Base-by-base conservation (phyloP, 176 grass and related monocot genomes). In the Musa itinerans region DNA sequence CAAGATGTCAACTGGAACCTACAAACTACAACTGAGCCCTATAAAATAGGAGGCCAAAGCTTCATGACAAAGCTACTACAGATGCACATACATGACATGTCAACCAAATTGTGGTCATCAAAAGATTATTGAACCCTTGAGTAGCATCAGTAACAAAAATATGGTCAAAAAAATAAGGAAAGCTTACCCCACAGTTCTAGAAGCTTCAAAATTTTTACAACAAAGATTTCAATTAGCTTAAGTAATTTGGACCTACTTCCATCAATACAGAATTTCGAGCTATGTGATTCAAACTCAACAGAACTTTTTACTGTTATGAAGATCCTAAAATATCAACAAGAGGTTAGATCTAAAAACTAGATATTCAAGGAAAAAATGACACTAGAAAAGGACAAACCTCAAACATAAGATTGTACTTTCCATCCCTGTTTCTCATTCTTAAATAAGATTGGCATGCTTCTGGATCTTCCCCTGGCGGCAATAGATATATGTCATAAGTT, bases 391-490 rank as follows among this genome's bases (percentile, higher is more conserved):
- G 79, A 89, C 72, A 78, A 74, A 99, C 96, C 96, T 99, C 89
- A 83, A 99, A 99, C 96, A 99, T 95, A 71, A 95, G 86, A 80
- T 92, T 94, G 66, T 99, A 99, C 83, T 99, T 99, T 54, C 96
- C 96, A 82, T 99, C 91, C 72, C 86, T 90, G 77, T 99, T 99
- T 65, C 91, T 81, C 96, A 99, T 99, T 76, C 91, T 89, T 74
- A 99, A 82, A 82, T 99, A 99, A 71, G 96, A 95, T 74, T 99
- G 96, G 52, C 96, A 99, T 57, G 91, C 74, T 83, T 99, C 95
- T 82, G 88, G 95, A 84, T 99, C 91, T 89, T 99, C 95, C 62
- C 95, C 88, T 80, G 95, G 95, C 75, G 95, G 95, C 80, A 99
- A 85, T 68, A 99, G 79, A 82, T 99, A 99, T 78, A 99, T 99